A percentile compares a stretch with the other conserved stretches of the same genome.
Conservation (phyloP, 2,329 filamentous ascomycete species). For the Berkeleyomyces basicola region DNA sequence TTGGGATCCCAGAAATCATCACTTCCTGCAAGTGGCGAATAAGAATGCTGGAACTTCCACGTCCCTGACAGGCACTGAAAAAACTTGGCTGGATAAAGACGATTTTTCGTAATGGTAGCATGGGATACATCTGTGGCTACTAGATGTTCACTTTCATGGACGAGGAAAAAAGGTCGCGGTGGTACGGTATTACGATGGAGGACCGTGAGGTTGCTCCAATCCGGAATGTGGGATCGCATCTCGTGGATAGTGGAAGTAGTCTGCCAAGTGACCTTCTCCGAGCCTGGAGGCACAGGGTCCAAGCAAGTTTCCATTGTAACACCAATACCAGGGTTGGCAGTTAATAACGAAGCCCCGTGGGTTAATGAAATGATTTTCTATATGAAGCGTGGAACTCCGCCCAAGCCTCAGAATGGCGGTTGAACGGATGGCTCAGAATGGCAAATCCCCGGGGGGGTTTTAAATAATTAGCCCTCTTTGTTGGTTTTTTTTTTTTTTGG, state of each 20-base stretch:
- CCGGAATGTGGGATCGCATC: conserved; percentile 22
- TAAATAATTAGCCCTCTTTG: no score
- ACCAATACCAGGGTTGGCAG: no score
- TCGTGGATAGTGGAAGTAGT: not conserved
- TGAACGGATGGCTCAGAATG: no score
- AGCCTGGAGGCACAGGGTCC: not conserved
- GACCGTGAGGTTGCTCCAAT: conserved; percentile 45
- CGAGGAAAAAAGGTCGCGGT: conserved; percentile 38
- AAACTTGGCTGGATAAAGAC: not conserved
- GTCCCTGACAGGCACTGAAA: conserved; percentile 28
- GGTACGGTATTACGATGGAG: conserved; percentile 43
- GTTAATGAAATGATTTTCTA: no score
- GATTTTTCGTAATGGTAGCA: no score
- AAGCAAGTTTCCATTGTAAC: no score
- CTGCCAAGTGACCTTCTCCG: not conserved
- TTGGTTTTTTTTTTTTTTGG: no score
- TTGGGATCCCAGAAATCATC: conserved; percentile 23
- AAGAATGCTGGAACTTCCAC: conserved; percentile 36
- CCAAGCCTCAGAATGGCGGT: no score
- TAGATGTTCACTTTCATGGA: conserved; percentile 33
- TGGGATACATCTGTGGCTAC: conserved; percentile 21
- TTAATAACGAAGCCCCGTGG: no score
- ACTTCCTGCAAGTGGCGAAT: conserved; percentile 30
- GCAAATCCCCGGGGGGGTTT: no score
- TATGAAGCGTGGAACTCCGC: no score